These are phyloP conservation scores for Alloteropsis semialata DNA, from an alignment of 176 grass and related monocot species.

Conservation along the genomic window DNA sequence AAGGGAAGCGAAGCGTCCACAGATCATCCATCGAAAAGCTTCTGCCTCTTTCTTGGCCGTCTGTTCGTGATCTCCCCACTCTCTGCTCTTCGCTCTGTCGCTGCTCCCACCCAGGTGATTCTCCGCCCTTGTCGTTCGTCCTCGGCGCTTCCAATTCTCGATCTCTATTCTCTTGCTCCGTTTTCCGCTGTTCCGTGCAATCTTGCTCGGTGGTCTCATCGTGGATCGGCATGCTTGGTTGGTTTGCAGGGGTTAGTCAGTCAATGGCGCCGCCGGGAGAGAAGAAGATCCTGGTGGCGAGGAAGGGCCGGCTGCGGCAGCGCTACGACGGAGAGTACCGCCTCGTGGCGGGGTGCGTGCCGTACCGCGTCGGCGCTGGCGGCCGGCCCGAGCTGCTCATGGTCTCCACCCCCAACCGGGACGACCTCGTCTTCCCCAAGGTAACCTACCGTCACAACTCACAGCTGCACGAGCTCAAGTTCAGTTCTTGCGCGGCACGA, in stretches of 20 bases:
- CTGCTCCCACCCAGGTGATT: too few species aligned
- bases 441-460: background rate
- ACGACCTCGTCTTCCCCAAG: conserved; percentile 95
- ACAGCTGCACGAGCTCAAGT: background rate
- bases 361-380: conserved; percentile 46
- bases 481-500: too few species aligned
- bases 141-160: too few species aligned
- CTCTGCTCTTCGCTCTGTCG: background rate
- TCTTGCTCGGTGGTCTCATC: too few species aligned
- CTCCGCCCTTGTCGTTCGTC: too few species aligned
- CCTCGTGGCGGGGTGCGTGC: conserved; percentile 80
- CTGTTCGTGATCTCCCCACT: background rate
- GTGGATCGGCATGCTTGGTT: too few species aligned
- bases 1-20: conserved; percentile 4
- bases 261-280: conserved; percentile 26
- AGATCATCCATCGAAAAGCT: background rate
- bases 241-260: background rate
- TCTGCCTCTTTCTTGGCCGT: background rate
- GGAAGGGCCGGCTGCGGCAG: conserved; percentile 63
- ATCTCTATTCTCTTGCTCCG: too few species aligned
- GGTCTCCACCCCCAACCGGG: conserved; percentile 72
- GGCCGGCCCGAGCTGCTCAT: conserved; percentile 70
- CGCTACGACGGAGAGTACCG: conserved; percentile 71
- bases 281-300: conserved; percentile 5
- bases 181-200: background rate